Conservation (phyloP, 2,329 filamentous ascomycete genomes). For the Ceratocystis cubensis region DNA sequence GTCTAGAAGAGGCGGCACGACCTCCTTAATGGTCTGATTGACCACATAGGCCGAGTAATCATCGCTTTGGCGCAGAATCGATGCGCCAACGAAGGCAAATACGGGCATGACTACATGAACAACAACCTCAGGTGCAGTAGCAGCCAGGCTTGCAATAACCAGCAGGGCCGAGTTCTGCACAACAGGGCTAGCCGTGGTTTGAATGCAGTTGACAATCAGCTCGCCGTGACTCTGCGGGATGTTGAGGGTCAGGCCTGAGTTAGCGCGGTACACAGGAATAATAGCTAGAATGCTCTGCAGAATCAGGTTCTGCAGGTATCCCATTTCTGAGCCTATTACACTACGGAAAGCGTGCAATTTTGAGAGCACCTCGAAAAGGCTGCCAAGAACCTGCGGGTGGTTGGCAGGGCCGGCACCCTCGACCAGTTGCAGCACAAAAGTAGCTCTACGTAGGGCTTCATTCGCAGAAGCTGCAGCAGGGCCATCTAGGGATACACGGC, state of each 20-base stretch:
- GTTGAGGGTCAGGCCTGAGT: conserved; percentile 46
- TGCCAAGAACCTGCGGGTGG: conserved; percentile 63
- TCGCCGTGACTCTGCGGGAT: conserved; percentile 73
- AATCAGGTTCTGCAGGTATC: conserved; percentile 78
- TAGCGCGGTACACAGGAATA: conserved; percentile 59
- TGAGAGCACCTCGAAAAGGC: conserved; percentile 71
- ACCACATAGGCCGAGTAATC: conserved; percentile 96
- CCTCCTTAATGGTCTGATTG: conserved; percentile 84
- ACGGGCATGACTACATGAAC: conserved; percentile 98
- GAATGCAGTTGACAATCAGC: conserved; percentile 83
- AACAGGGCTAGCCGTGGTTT: conserved; percentile 79
- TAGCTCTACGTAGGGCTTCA: conserved; percentile 60
- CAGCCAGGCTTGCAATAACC: conserved; percentile 74
- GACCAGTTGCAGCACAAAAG: conserved; percentile 77
- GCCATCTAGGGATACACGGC: conserved; percentile 35
- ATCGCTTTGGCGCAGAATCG: conserved; percentile 80
- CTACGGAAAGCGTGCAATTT: conserved; percentile 76
- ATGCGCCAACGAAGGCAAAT: conserved; percentile 95
- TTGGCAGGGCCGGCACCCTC: conserved; percentile 65
- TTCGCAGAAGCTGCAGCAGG: conserved; percentile 13
- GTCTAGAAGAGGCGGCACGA: conserved; percentile 80
- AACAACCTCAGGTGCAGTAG: conserved; percentile 78
- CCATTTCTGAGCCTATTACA: conserved; percentile 71
- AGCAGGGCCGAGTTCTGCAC: conserved; percentile 87
- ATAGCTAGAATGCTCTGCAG: conserved; percentile 73